phyloP scores from a whole-genome alignment of 768 basidiomycete species.

The Mycena olivaceomarginata region DNA sequence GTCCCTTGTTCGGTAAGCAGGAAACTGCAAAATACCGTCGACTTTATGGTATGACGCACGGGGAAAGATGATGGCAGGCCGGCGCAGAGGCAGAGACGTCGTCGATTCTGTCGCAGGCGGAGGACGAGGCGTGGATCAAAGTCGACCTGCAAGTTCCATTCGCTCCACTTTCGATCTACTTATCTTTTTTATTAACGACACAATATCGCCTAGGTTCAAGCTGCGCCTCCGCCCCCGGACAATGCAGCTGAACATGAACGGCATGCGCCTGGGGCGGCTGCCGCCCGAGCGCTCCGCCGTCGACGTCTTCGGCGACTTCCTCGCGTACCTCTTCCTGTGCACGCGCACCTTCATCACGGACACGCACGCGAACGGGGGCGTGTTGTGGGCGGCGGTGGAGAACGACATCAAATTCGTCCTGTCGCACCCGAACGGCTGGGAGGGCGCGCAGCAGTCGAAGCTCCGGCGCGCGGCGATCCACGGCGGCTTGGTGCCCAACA shows the following conservation, averaged over 20 bases:
- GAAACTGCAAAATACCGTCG: constrained; percentile 90
- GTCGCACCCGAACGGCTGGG: constrained; percentile 91
- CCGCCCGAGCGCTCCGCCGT: constrained; percentile 82
- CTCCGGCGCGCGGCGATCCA: constrained; percentile 86
- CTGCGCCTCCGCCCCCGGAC: constrained; percentile 84
- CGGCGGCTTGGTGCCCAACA: constrained; percentile 85
- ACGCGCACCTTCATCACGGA: constrained; percentile 86
- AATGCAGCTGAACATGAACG: constrained; percentile 91
- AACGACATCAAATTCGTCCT: constrained; percentile 83
- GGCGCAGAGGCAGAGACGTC: constrained; percentile 86
- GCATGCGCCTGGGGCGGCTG: constrained; percentile 83
- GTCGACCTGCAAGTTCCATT: constrained; percentile 77
- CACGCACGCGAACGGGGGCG: constrained; percentile 86
- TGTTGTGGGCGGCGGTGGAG: constrained; percentile 84
- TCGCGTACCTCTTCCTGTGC: constrained; percentile 84
- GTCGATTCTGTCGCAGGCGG: constrained; percentile 76
- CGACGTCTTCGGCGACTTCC: constrained; percentile 88
- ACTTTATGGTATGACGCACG: constrained; percentile 75
- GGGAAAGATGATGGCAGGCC: constrained; percentile 80
- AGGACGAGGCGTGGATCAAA: constrained; percentile 87
- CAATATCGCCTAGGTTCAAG: constrained; percentile 76
- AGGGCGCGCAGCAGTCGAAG: constrained; percentile 70
- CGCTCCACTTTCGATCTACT: constrained; percentile 8
- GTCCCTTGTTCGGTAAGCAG: constrained; percentile 59
- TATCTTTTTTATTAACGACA: not conserved